Evolutionary conservation across 345 rosid genomes (phyloP), one percentile per base, ranked within the genome.

Genomic region (Salix suchowensis): DNA sequence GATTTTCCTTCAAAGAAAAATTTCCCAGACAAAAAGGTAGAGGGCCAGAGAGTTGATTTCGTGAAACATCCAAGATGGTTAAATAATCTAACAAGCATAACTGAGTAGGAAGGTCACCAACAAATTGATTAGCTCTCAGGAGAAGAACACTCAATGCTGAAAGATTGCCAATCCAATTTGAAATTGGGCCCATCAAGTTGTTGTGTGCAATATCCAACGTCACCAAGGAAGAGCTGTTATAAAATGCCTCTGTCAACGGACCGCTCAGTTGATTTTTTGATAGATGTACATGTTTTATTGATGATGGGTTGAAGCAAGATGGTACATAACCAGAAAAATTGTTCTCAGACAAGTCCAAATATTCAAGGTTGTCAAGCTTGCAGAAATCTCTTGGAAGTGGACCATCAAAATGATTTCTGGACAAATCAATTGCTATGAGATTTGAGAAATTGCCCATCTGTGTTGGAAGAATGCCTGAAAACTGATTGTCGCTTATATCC

Each of bases 21-120:
- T 64, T 28, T 11, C 68, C 54, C 12, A 78, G 32, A 14, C 81
- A 78, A 48, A 18, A 4, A n/a, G n/a, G 66, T 5, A 78, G 66
- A 46, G 52, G 72, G 15, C 76, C 60, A 19, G 71, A 78, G 13
- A 78, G 23, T 4, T 52, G 26, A 28, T 78, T 78, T 34, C 40
- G 28, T 4, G 77, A 71, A 67, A 83, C 72, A 75, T 82, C 83
- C 1, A 84, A 23, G 1, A 82, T 24, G 24, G 40, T 64, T 42
- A 85, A 24, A 0, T 50, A 15, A 0, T 23, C 2, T 30, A 84
- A 28, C 13, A 34, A 26, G 21, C 85, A 80, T 1, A 82, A 7
- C 2, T 71, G 60, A 52, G 48, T 4, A 2, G 78, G 78, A 12
- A 83, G 50, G 15, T 26, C 32, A 2, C 84, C 86, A 2, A 55